Evolutionary conservation across 2,329 filamentous ascomycete genomes (phyloP).

Genomic region (Diaporthe caulivora): DNA sequence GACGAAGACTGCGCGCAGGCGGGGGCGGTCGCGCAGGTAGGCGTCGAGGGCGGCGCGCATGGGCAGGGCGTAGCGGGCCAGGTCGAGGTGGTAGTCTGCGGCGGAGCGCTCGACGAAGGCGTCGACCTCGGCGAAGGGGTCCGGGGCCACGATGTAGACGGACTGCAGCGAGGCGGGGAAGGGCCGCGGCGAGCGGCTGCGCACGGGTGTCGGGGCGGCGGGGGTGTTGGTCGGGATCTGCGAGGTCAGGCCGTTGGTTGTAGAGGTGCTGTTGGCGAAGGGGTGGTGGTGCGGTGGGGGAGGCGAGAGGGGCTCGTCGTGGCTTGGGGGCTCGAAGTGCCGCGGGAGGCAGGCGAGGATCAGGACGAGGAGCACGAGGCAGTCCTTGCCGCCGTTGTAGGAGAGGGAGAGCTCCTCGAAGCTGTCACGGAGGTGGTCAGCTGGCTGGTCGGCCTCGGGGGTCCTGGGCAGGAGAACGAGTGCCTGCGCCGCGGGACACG

Average conservation of each 20-base stretch:
- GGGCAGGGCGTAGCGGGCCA: slow-evolving; percentile 79
- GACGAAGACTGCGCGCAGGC: slow-evolving; percentile 84
- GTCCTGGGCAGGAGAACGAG: neutral
- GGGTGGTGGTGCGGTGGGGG: slow-evolving; percentile 43
- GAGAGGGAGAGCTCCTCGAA: slow-evolving; percentile 86
- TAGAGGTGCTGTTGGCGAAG: neutral
- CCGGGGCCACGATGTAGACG: slow-evolving; percentile 87
- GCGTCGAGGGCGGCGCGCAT: slow-evolving; percentile 86
- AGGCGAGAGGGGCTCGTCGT: slow-evolving; percentile 41
- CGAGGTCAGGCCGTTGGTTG: slow-evolving; percentile 20
- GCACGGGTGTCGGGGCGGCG: slow-evolving; percentile 35
- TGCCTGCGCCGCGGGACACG: neutral
- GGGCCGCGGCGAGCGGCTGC: slow-evolving; percentile 39
- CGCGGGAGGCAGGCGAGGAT: slow-evolving; percentile 76
- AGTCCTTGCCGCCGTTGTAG: slow-evolving; percentile 99
- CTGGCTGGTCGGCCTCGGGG: neutral
- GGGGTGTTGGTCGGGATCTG: slow-evolving; percentile 37
- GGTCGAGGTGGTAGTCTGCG: slow-evolving; percentile 77
- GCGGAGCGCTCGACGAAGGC: slow-evolving; percentile 80
- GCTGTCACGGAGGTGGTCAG: slow-evolving; percentile 55
- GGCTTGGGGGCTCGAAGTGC: slow-evolving; percentile 45
- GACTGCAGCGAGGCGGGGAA: slow-evolving; percentile 72
- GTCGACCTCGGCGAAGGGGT: slow-evolving; percentile 90
- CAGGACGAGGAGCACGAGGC: slow-evolving; percentile 89
- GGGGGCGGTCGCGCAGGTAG: slow-evolving; percentile 76